These are phyloP conservation scores for Hyaloscypha hepaticicola DNA, from an alignment of 495 filamentous ascomycete species.

Conservation along the genomic window DNA sequence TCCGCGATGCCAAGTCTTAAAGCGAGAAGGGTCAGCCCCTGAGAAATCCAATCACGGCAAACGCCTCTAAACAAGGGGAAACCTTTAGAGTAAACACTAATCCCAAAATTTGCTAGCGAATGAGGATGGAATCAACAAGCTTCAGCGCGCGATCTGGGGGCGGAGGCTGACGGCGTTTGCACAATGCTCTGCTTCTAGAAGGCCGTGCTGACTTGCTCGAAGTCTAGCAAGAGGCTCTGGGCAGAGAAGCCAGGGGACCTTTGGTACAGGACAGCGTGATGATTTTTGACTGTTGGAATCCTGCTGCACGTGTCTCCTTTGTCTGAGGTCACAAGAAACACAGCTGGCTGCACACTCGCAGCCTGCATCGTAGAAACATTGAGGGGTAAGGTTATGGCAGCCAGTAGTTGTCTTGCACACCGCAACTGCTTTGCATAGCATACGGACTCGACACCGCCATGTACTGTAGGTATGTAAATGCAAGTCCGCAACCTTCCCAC, in stretches of 20 bases:
- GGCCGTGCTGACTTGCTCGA: neutral
- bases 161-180: neutral
- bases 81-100: neutral
- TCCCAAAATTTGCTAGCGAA: neutral
- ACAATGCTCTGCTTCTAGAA: conserved; percentile 12
- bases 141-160: neutral
- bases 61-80: neutral
- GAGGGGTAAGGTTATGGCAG: no score
- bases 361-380: no score
- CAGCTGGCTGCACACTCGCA: neutral
- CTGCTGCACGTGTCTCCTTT: no score
- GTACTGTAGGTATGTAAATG: no score
- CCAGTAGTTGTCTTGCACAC: no score
- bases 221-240: neutral
- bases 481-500: no score
- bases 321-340: no score
- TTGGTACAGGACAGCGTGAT: no score
- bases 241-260: no score
- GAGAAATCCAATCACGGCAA: neutral
- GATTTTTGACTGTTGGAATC: no score
- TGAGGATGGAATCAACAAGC: neutral
- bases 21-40: neutral
- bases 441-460: no score
- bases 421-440: neutral
- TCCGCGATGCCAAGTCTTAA: neutral